Evolutionary conservation across 306 rosid species (phyloP), one percentile per base, ranked within the genome.

Genomic region (Ceratonia siliqua): DNA sequence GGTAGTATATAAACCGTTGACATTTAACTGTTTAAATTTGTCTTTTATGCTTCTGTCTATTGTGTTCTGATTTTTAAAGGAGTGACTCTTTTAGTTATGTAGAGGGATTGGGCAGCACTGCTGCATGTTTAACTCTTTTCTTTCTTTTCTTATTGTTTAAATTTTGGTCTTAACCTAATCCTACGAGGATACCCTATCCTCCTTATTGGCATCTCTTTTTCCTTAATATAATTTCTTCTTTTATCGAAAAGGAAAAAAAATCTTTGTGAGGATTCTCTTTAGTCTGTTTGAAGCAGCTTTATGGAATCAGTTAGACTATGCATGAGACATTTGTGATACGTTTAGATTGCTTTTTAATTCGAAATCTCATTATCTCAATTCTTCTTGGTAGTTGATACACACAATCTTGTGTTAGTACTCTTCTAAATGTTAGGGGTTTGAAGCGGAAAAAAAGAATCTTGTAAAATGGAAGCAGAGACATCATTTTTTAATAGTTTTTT

Each of bases 1-100:
- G 92, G 99, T 89, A 78, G 64, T 75, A 53, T 50, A 56, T 74
- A 42, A 49, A 72, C 46, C 0, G 17, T 30, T 30, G 27, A 2
- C 67, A 48, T 57, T 73, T 45, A 49, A 41, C 41, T 20, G 43
- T 56, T 81, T 56, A 63, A 46, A 39, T 68, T 77, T 62, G 39
- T 36, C 32, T 58, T 73, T 54, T 35, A 35, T 61, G 64, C 54
- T 21, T 72, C 33, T 68, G 7, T 33, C 8, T 67, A 17, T 62
- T 53, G 62, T 62, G 12, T 49, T 43, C 14, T 30, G 20, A 6
- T 56, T 57, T 56, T 56, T n/a, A n/a, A n/a, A n/a, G n/a, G n/a
- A n/a, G n/a, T n/a, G n/a, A n/a, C n/a, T n/a, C n/a, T n/a, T n/a
- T n/a, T n/a, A n/a, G n/a, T n/a, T n/a, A n/a, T n/a, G n/a, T n/a